These are phyloP conservation scores for Yamadazyma spencermartinsiae DNA, from an alignment of 1,139 yeast species.

Conservation along the genomic window DNA sequence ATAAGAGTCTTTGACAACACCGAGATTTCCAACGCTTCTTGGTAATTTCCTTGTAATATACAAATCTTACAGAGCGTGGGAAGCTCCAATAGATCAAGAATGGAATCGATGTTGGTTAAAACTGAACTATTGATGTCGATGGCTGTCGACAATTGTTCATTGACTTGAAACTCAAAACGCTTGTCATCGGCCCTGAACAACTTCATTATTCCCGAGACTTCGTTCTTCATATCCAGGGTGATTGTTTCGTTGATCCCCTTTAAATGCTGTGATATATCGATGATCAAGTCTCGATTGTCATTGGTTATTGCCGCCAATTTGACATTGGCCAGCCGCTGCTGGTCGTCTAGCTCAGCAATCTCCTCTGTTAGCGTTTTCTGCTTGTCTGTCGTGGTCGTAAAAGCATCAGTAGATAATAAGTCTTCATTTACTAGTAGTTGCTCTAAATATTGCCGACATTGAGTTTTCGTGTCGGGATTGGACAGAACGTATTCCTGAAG, in stretches of 20 bases:
- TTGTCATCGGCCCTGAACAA: conserved; percentile 11
- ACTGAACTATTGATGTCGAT: conserved; percentile 36
- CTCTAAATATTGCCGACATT: not conserved
- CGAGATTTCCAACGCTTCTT: conserved; percentile 82
- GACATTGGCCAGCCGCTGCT: conserved; percentile 29
- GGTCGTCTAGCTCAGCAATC: conserved; percentile 46
- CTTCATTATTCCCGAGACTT: conserved; percentile 23
- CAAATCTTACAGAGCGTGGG: conserved; percentile 85
- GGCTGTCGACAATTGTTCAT: conserved; percentile 24
- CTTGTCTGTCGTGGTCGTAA: conserved; percentile 28
- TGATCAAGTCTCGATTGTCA: conserved; percentile 39
- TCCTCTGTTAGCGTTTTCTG: conserved; percentile 40
- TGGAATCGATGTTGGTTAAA: conserved; percentile 64
- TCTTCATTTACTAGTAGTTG: conserved; percentile 36
- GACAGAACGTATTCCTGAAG: conserved; percentile 6
- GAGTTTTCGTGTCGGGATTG: not conserved
- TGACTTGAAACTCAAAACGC: conserved; percentile 18
- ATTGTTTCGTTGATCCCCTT: conserved; percentile 25
- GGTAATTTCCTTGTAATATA: conserved; percentile 81
- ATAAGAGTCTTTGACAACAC: conserved; percentile 66
- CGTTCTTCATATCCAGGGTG: conserved; percentile 22
- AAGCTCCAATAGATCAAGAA: conserved; percentile 76
- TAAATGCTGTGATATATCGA: conserved; percentile 38
- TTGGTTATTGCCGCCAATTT: conserved; percentile 37
- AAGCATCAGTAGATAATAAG: conserved; percentile 41